These are phyloP conservation scores for Acidomyces sp. DNA, from an alignment of 495 filamentous ascomycete genomes.

Conservation along the genomic window DNA sequence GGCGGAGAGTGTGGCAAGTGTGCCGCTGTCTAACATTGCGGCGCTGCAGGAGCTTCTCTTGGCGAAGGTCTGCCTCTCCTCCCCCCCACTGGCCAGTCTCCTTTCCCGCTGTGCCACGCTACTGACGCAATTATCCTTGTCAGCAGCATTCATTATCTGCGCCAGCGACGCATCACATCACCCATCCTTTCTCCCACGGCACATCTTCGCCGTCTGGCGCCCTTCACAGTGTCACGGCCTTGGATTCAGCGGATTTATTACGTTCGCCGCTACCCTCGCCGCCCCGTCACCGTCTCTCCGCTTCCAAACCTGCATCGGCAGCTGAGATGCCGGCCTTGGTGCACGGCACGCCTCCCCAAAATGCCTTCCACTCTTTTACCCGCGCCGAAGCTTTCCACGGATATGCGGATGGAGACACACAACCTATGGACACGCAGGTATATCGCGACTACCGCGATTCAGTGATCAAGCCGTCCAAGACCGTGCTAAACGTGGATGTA, in stretches of 20 bases:
- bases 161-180: no score
- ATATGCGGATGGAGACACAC: constrained; percentile 27
- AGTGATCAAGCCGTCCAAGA: constrained; percentile 9
- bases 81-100: no score
- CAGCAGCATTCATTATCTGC: neutral
- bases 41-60: constrained; percentile 9
- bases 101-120: neutral
- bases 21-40: constrained; percentile 3
- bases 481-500: no score
- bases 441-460: constrained; percentile 23
- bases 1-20: constrained; percentile 17
- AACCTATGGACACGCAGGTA: constrained; percentile 30
- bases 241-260: constrained; percentile 8
- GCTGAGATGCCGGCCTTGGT: constrained; percentile 15
- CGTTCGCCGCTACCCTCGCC: constrained; percentile 1
- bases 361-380: constrained; percentile 1
- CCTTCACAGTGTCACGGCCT: no score
- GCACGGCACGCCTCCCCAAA: constrained; percentile 12
- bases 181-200: no score
- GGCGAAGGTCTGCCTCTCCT: constrained; percentile 1
- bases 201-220: no score
- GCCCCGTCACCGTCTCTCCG: neutral
- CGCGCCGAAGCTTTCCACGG: constrained; percentile 18
- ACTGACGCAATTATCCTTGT: constrained; percentile 16
- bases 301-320: constrained; percentile 11